Evolutionary conservation across 495 filamentous ascomycete genomes (phyloP).

Genomic region (Cercophora samala): DNA sequence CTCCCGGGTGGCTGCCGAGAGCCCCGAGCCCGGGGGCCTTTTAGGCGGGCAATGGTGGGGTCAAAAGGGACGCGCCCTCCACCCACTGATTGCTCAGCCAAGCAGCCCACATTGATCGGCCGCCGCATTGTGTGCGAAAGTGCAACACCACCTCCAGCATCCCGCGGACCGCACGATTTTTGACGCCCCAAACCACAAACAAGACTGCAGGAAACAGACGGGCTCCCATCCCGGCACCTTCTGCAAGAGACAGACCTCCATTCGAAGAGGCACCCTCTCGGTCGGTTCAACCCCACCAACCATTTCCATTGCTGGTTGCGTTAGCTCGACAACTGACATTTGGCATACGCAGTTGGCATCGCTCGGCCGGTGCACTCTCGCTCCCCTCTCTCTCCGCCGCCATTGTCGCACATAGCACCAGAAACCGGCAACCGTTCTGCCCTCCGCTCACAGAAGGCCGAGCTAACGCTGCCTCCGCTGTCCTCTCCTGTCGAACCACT

Average conservation of each 20-base stretch:
- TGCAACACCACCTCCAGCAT: not conserved
- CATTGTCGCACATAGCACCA: not conserved
- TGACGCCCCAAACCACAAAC: not conserved
- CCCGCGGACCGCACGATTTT: not conserved
- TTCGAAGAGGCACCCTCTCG: not conserved
- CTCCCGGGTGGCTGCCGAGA: not conserved
- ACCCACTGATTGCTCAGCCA: not conserved
- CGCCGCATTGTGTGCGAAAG: not conserved
- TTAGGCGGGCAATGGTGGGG: slow-evolving; percentile 12
- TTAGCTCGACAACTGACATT: not conserved
- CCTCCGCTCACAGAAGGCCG: not conserved
- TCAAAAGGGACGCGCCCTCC: not conserved
- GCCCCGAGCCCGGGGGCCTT: not conserved
- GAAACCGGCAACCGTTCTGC: not conserved
- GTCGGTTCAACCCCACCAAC: not conserved
- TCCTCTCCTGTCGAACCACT: not conserved
- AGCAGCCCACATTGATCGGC: not conserved
- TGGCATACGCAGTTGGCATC: not conserved
- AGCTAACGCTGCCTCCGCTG: not conserved
- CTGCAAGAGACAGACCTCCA: not conserved
- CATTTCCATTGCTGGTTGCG: not conserved
- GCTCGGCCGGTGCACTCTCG: not conserved
- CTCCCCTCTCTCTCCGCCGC: not conserved
- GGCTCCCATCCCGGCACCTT: not conserved
- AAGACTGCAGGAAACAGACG: not conserved